Conservation (phyloP, 306 rosid genomes). For the Aeschynomene evenia region DNA sequence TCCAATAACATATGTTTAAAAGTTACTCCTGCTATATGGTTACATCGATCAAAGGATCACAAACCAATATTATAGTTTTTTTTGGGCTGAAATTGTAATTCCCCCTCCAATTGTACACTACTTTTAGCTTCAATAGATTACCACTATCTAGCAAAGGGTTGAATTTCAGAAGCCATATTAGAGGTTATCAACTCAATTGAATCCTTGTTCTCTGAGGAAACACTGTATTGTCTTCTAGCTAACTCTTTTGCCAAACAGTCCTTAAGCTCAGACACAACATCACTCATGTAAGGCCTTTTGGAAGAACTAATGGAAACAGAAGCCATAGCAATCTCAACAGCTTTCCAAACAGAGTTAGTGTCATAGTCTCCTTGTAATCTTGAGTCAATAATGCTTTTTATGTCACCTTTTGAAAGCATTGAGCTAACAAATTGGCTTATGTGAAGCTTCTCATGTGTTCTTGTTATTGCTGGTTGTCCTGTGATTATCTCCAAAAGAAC, state of each 20-base stretch:
- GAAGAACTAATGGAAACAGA: constrained; percentile 27
- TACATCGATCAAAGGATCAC: no score
- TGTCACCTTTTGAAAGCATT: neutral
- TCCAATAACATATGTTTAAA: no score
- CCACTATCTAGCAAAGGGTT: constrained; percentile 16
- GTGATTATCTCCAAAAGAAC: constrained; percentile 43
- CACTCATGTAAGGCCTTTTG: constrained; percentile 42
- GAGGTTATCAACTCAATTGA: neutral
- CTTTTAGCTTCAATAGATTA: neutral
- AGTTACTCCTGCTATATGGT: no score
- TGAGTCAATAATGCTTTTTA: constrained; percentile 39
- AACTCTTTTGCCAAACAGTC: constrained; percentile 35
- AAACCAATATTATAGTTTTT: no score
- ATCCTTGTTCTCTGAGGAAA: neutral
- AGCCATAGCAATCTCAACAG: constrained; percentile 45
- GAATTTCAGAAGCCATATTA: neutral
- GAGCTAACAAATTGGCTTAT: neutral
- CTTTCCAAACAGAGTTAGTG: constrained; percentile 39
- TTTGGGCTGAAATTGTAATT: no score
- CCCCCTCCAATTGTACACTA: no score
- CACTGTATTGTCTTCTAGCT: neutral
- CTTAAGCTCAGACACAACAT: constrained; percentile 38
- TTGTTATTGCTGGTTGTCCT: neutral
- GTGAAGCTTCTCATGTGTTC: neutral
- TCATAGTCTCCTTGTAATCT: constrained; percentile 25